phyloP scores from a whole-genome alignment of 2,329 filamentous ascomycete genomes.

The Mollisia scopiformis region DNA sequence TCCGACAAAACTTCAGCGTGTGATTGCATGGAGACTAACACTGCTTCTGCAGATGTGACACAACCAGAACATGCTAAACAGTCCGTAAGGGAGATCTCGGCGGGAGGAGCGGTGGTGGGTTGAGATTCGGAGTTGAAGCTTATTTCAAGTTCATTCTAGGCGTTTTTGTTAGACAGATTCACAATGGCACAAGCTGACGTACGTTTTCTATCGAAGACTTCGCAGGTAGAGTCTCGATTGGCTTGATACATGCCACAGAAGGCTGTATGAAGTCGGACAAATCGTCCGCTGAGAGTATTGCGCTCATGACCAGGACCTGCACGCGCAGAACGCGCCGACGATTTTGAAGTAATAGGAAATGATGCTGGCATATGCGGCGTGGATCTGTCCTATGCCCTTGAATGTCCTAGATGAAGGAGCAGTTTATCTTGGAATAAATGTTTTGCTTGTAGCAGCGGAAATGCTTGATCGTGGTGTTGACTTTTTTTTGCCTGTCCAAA shows the following conservation, averaged over 20 bases:
- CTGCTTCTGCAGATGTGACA: slow-evolving; percentile 94
- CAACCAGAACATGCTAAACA: slow-evolving; percentile 97
- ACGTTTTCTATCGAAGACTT: slow-evolving; percentile 47
- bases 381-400: not conserved
- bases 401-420: not conserved
- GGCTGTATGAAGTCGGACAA: slow-evolving; percentile 99
- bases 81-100: slow-evolving; percentile 94
- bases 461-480: not conserved
- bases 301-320: slow-evolving; percentile 71
- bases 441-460: not conserved
- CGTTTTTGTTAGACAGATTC: slow-evolving; percentile 7
- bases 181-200: slow-evolving; percentile 21
- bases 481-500: not conserved
- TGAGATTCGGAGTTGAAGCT: slow-evolving; percentile 81
- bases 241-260: slow-evolving; percentile 76
- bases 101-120: slow-evolving; percentile 64
- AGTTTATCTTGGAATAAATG: not conserved
- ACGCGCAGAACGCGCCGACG: slow-evolving; percentile 12
- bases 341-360: not conserved
- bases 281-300: slow-evolving; percentile 94
- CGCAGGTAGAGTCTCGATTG: slow-evolving; percentile 80
- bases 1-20: slow-evolving; percentile 87
- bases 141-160: slow-evolving; percentile 71
- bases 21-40: slow-evolving; percentile 93
- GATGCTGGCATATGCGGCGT: not conserved